Base-by-base conservation (phyloP, 1,284 basidiomycete genomes). In the Phaffia rhodozyma region DNA sequence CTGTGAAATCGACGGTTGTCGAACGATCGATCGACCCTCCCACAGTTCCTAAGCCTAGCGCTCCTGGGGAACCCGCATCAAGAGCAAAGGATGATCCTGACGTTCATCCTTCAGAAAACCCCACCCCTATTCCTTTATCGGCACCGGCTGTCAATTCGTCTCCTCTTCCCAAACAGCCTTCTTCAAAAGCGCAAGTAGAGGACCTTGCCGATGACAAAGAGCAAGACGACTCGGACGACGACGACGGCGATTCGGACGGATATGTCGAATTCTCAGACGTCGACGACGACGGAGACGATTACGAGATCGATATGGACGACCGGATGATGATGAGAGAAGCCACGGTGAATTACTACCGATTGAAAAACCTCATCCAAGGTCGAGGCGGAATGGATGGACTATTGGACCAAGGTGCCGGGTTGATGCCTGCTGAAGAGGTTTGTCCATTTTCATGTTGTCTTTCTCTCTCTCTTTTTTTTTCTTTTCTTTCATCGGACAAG, bases 321-420 rank as follows among this genome's bases (percentile, higher is more conserved):
- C 54, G 61, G 55, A 59, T 65, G 54, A 30, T 56, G 57, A 55
- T 65, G 49, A 52, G 63, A 16, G 63, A 65, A 25, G 63, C 63
- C 9, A 55, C 63, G n/a, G 63, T 65, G n/a, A 54, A 59, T 29
- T 65, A 65, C 38, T 65, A 65, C 43, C 51, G 58, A 4, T 48
- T 65, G 1, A 54, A 59, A 49, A 59, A 48, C 5, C 48, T 59
- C 18, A 23, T 65, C 9, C 25, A 56, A 25, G 52, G 60, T 23
- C 27, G 32, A 27, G 60, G 60, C 9, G 60, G 60, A 3, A 21
- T 61, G 27, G 55, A 54, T 23, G 60, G 60, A 2, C 53, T 54
- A 48, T 13, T 30, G 27, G 25, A 30, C 38, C 38, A 43, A 43
- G 38, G 38, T 11, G 38, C 38, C 13, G 38, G 38, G 16, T 43